phyloP scores from a whole-genome alignment of 257 asterid genomes.

The Fraxinus pennsylvanica region DNA sequence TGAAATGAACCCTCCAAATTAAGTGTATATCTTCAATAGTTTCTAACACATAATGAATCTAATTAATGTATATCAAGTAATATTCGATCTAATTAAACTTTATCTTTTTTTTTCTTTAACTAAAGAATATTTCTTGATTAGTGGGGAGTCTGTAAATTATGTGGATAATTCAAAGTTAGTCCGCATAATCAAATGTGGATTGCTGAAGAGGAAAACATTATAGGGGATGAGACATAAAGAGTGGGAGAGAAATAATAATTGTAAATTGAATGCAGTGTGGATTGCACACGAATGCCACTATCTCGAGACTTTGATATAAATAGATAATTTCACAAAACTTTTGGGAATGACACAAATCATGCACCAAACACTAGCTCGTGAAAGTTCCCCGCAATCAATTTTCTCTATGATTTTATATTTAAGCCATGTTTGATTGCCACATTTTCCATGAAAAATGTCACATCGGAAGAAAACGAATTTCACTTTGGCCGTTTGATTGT shows the following conservation, averaged over 20 bases:
- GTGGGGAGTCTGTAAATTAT: no score
- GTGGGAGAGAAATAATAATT: conserved; percentile 34
- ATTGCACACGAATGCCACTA: conserved; percentile 61
- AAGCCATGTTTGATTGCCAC: no score
- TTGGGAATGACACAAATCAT: no score
- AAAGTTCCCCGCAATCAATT: no score
- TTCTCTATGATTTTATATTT: no score
- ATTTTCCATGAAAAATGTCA: no score
- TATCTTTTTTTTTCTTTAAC: background rate
- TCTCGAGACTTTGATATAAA: no score
- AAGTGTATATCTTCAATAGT: background rate
- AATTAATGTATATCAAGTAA: background rate
- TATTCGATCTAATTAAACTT: background rate
- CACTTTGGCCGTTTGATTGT: no score
- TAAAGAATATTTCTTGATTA: background rate
- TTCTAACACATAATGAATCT: background rate
- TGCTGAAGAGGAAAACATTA: conserved; percentile 53
- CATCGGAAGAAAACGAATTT: no score
- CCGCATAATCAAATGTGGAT: conserved; percentile 32
- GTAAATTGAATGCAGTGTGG: conserved; percentile 43
- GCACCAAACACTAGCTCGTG: no score
- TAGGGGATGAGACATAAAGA: conserved; percentile 23
- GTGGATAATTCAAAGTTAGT: background rate
- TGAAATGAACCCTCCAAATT: no score
- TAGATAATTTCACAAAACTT: no score